Conservation (phyloP, 2,329 filamentous ascomycete species). For the Talaromyces atroroseus region DNA sequence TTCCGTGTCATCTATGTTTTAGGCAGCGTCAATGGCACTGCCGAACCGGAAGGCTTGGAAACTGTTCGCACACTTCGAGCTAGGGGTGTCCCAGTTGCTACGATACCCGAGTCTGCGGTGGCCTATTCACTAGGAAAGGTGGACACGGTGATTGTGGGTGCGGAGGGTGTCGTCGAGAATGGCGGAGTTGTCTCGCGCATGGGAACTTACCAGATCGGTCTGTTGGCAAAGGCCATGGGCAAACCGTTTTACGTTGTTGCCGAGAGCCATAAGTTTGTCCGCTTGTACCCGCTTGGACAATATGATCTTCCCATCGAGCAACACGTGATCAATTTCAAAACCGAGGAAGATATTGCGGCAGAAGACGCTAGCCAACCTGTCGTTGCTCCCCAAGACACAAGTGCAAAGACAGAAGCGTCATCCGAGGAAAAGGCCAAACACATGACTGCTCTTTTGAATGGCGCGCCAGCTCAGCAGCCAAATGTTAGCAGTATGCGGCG, state of each 20-base stretch:
- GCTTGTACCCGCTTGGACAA: constrained; percentile 77
- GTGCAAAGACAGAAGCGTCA: neutral
- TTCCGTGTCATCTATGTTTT: constrained; percentile 82
- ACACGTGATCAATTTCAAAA: constrained; percentile 67
- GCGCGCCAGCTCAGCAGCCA: constrained; percentile 12
- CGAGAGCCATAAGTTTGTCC: constrained; percentile 95
- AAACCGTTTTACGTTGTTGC: constrained; percentile 85
- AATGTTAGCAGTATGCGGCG: constrained; percentile 16
- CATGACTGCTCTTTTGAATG: constrained; percentile 16
- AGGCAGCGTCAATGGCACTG: constrained; percentile 27
- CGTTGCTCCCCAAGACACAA: constrained; percentile 11
- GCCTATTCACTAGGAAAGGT: constrained; percentile 75
- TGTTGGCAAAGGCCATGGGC: constrained; percentile 66
- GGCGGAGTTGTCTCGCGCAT: constrained; percentile 86
- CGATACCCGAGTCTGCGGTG: constrained; percentile 68
- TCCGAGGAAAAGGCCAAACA: constrained; percentile 14
- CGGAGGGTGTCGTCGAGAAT: constrained; percentile 87
- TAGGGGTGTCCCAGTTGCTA: constrained; percentile 75
- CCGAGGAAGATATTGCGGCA: constrained; percentile 47
- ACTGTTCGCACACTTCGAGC: constrained; percentile 67
- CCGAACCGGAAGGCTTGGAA: constrained; percentile 58
- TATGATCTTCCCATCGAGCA: constrained; percentile 76
- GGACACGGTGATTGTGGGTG: constrained; percentile 60
- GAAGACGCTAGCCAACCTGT: constrained; percentile 34
- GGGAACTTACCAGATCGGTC: constrained; percentile 79